A percentile compares a stretch with the other conserved stretches of the same genome.
phyloP scores from a whole-genome alignment of 176 grass and related monocot species.

The Triticum dicoccoides region DNA sequence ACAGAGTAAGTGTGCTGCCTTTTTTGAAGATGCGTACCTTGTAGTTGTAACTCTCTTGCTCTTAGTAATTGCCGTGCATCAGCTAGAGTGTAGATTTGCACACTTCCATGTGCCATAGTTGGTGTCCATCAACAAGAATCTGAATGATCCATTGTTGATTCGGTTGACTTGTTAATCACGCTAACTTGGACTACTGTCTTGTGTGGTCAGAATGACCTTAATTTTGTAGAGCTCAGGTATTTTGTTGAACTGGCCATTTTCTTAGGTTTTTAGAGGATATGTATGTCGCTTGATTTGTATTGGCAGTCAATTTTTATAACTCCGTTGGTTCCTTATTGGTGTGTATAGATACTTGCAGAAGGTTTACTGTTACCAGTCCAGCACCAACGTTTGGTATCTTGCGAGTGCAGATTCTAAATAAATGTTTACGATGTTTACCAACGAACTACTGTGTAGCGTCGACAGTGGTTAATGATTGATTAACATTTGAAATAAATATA shows the following conservation, averaged over 20 bases:
- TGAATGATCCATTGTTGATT: slow-evolving; percentile 13
- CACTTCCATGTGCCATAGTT: not conserved
- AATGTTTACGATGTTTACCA: slow-evolving; percentile 2
- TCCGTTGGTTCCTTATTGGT: not conserved
- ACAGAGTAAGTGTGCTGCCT: slow-evolving; percentile 68
- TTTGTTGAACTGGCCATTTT: not conserved
- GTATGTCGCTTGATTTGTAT: not conserved
- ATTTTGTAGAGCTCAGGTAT: not conserved
- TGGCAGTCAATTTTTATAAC: not conserved
- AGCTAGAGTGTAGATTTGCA: not conserved
- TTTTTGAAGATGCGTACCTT: slow-evolving; percentile 10
- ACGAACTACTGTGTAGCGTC: not conserved
- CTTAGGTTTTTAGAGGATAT: slow-evolving; percentile 15
- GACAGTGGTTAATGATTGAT: not conserved
- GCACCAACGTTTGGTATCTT: not conserved
- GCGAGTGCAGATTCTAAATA: not conserved
- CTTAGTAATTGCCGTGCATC: slow-evolving; percentile 5
- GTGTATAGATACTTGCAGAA: slow-evolving; percentile 1
- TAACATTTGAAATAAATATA: slow-evolving; percentile 15
- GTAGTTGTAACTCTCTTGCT: not conserved
- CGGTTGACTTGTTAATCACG: not conserved
- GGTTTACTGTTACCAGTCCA: not conserved
- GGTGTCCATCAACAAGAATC: not conserved
- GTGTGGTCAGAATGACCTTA: not conserved
- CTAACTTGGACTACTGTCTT: not conserved